Base-by-base conservation (phyloP, 2,329 filamentous ascomycete genomes). In the Arthrobotrys megalospora region DNA sequence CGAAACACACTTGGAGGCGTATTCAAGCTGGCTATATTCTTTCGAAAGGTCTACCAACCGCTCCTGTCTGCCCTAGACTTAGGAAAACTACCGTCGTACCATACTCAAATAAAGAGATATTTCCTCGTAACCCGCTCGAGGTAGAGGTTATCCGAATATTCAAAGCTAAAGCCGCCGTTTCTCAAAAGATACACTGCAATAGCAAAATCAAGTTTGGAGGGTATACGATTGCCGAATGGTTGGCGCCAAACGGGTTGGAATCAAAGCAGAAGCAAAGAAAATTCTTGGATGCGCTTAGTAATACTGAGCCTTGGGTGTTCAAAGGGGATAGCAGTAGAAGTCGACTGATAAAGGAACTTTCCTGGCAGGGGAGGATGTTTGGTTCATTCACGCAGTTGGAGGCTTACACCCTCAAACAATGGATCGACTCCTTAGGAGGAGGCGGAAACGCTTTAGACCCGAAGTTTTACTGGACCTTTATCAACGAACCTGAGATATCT, bases 331-430 rank as follows among this genome's bases (percentile, higher is more conserved):
- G 85, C 68, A 52, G 79, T 0, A 83, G 83, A 38, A 87, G 86
- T 72, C 82, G 80, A 19, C 82, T 87, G 0, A 80, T 87, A 1
- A 83, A 82, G 50, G 85, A 86, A 80, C 79, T 87, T 6, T 82
- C 80, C 1, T 87, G 86, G 86, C 83, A 84, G 28, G 86, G 86
- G 4, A 84, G 83, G 52, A 87, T 88, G 86, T 88, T 86, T 80
- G 86, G 86, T 0, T 83, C 85, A 19, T 88, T 88, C 80, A 87
- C 86, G 0, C 80, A 85, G 14, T 81, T 80, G 8, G 87, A 88
- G 80, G 82, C 84, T 12, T 82, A 83, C 11, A 79, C 82, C 3
- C 72, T 87, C 5, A 81, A 81, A 64, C 64, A 76, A 12, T 87
- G 86, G 86, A 86, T 87, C 76, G 82, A 85, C 65, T 81, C 81